A percentile compares a stretch with the other conserved stretches of the same genome.
Conservation (phyloP, 2,329 filamentous ascomycete genomes). For the Nigrospora sphaerica region DNA sequence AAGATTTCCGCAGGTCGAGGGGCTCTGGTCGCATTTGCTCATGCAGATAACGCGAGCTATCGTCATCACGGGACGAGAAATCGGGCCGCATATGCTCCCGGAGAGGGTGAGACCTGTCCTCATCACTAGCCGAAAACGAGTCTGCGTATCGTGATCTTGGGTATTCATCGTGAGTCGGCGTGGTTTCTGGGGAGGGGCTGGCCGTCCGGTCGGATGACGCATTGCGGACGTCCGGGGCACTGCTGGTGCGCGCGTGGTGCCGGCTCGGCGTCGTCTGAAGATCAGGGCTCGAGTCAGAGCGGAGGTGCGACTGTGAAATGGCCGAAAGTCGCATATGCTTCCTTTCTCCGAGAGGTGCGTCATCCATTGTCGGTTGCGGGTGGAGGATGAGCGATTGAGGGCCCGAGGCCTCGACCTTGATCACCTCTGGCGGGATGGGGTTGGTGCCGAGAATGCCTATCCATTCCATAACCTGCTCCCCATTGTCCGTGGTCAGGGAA, state of each 20-base stretch:
- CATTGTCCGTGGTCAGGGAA: constrained; percentile 67
- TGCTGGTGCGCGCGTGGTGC: constrained; percentile 22
- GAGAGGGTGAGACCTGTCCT: constrained; percentile 4
- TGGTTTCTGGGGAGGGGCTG: constrained; percentile 25
- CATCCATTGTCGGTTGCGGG: constrained; percentile 15
- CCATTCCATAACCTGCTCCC: constrained; percentile 79
- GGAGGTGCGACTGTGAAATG: constrained; percentile 12
- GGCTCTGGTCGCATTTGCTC: constrained; percentile 13
- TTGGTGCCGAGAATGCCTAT: constrained; percentile 62
- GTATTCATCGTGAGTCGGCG: constrained; percentile 28
- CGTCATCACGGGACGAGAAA: not conserved
- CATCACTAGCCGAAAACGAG: not conserved
- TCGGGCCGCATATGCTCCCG: constrained; percentile 6
- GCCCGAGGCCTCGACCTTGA: constrained; percentile 20
- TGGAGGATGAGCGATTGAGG: constrained; percentile 14
- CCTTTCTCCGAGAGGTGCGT: constrained; percentile 31
- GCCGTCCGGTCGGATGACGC: constrained; percentile 10
- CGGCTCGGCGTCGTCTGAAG: constrained; percentile 26
- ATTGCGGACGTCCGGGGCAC: constrained; percentile 19
- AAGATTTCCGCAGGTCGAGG: constrained; percentile 21
- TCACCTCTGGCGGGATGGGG: constrained; percentile 40
- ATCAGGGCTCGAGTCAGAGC: constrained; percentile 9
- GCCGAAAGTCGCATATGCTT: constrained; percentile 13
- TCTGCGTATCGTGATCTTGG: constrained; percentile 4
- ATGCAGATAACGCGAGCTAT: constrained; percentile 3